A percentile compares a stretch with the other conserved stretches of the same genome.
These are phyloP conservation scores for Micractinium sp. DNA, from an alignment of 139 green algal species.

Conservation along the genomic window DNA sequence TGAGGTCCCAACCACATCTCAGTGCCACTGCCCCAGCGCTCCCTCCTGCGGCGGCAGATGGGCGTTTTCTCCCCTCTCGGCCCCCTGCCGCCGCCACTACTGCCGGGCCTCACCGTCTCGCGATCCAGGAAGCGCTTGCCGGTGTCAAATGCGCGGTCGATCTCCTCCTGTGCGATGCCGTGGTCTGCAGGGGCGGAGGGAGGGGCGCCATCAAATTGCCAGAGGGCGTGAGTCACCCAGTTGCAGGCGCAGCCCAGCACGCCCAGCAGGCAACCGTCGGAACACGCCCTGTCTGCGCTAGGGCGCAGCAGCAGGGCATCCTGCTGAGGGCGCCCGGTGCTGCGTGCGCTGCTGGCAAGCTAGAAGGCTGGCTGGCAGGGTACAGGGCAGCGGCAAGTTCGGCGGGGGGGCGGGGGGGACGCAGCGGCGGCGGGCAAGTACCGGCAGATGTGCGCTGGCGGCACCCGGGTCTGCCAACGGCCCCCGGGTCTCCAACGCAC, in stretches of 20 bases:
- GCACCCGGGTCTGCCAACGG: neutral
- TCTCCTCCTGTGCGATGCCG: conserved; percentile 42
- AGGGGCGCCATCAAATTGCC: neutral
- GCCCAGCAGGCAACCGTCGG: too few species aligned
- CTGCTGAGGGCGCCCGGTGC: neutral
- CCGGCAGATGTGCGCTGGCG: too few species aligned
- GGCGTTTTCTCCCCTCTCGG: too few species aligned
- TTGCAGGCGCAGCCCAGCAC: too few species aligned
- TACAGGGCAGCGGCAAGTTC: neutral
- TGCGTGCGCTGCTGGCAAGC: neutral
- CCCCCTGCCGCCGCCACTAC: neutral
- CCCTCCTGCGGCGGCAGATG: neutral
- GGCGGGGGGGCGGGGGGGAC: neutral
- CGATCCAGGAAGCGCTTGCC: conserved; percentile 33
- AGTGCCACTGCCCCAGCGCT: neutral
- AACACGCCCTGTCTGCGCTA: too few species aligned
- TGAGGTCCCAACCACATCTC: too few species aligned
- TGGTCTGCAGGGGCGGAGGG: conserved; percentile 24
- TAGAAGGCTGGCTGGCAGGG: too few species aligned
- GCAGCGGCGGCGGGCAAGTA: neutral
- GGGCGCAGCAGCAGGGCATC: too few species aligned
- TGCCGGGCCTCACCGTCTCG: neutral
- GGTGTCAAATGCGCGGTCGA: conserved; percentile 25
- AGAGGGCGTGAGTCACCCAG: too few species aligned
- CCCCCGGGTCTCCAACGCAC: neutral